A percentile compares a stretch with the other conserved stretches of the same genome.
phyloP scores from a whole-genome alignment of 2,329 filamentous ascomycete species.

The Trichoderma koningii region DNA sequence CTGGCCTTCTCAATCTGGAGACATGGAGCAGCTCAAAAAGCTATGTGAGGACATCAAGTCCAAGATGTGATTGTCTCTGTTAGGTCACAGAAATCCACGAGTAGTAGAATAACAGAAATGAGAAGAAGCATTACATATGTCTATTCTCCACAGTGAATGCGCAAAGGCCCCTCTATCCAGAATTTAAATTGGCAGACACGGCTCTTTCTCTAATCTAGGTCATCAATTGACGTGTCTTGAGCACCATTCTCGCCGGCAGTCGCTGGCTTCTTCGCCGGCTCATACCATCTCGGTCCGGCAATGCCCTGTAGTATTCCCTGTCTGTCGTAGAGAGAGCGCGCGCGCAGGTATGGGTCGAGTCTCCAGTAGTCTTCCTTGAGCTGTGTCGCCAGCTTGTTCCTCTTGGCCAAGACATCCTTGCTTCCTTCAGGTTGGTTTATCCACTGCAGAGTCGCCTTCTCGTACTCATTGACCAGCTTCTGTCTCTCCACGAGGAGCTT shows the following conservation, averaged over 20 bases:
- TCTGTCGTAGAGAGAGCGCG: conserved; percentile 82
- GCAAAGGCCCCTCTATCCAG: conserved; percentile 13
- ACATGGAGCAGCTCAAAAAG: conserved; percentile 82
- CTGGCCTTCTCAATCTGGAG: conserved; percentile 71
- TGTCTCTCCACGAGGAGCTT: conserved; percentile 65
- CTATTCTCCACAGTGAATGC: conserved; percentile 7
- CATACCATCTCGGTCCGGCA: conserved; percentile 59
- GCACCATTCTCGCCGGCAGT: conserved; percentile 1
- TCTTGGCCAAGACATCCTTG: conserved; percentile 55
- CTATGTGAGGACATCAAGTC: conserved; percentile 81
- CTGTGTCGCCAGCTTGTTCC: conserved; percentile 62
- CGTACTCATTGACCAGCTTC: conserved; percentile 69
- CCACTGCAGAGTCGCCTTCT: conserved; percentile 76
- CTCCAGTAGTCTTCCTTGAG: conserved; percentile 81
- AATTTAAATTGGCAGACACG: not conserved
- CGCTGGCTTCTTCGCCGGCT: not conserved
- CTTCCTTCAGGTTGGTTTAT: conserved; percentile 52
- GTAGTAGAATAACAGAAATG: not conserved
- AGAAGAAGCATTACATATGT: conserved; percentile 6
- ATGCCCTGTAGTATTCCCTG: conserved; percentile 67
- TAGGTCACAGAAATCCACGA: not conserved
- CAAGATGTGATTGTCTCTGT: conserved; percentile 65
- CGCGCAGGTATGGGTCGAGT: conserved; percentile 83
- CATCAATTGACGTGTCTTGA: conserved; percentile 21
- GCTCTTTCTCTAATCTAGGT: conserved; percentile 24